These are phyloP conservation scores for Adiantum capillusveneris DNA, from an alignment of 75 land plant species.

Conservation along the genomic window DNA sequence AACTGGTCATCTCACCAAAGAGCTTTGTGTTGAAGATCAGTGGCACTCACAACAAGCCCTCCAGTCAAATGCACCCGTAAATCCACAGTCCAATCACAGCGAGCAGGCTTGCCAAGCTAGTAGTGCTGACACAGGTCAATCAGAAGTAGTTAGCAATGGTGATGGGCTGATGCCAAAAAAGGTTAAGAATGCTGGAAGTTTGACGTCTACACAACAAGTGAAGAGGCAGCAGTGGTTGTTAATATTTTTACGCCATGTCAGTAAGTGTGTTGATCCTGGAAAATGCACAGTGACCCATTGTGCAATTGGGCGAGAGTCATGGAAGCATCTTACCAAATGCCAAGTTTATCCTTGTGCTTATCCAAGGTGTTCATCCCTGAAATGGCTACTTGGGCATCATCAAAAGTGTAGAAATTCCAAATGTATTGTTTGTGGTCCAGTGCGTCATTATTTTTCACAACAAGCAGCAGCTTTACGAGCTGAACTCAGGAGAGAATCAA, in stretches of 20 bases:
- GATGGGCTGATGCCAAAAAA: neutral
- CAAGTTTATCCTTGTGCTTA: slow-evolving; percentile 32
- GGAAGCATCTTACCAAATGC: slow-evolving; percentile 53
- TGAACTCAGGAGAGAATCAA: slow-evolving; percentile 7
- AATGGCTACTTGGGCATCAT: slow-evolving; percentile 49
- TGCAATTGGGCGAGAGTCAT: slow-evolving; percentile 44
- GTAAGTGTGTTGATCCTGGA: slow-evolving; percentile 50
- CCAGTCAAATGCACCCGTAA: neutral
- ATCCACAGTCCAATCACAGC: neutral
- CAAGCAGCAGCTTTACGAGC: slow-evolving; percentile 15
- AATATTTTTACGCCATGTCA: slow-evolving; percentile 68
- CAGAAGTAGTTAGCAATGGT: slow-evolving; percentile 1
- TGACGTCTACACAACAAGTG: slow-evolving; percentile 23
- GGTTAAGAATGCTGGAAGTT: neutral
- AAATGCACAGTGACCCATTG: slow-evolving; percentile 50
- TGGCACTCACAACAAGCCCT: neutral
- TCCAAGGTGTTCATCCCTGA: slow-evolving; percentile 52
- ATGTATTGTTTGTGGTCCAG: slow-evolving; percentile 90
- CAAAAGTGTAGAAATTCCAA: slow-evolving; percentile 36
- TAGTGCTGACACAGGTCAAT: slow-evolving; percentile 7
- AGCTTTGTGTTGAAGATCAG: neutral
- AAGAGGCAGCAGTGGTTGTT: slow-evolving; percentile 74
- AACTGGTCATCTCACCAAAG: neutral
- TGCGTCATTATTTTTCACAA: slow-evolving; percentile 21
- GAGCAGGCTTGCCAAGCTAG: neutral